Evolutionary conservation across 768 basidiomycete species (phyloP).

Genomic region (Tricholomella constricta): DNA sequence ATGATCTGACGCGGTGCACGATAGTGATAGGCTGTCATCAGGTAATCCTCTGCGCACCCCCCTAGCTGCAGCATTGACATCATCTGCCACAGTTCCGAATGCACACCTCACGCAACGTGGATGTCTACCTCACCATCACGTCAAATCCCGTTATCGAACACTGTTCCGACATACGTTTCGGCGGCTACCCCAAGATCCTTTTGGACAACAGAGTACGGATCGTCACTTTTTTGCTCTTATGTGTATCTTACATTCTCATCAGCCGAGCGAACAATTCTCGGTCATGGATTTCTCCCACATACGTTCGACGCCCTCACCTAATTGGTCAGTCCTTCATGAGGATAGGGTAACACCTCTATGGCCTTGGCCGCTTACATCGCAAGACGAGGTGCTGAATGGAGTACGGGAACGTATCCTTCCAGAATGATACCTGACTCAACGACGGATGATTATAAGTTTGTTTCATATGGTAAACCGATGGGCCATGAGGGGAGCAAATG

Average conservation of each 20-base stretch:
- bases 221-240: not conserved
- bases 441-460: too few relatives aligned
- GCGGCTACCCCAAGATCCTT: constrained; percentile 53
- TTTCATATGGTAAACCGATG: too few relatives aligned
- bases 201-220: constrained; percentile 20
- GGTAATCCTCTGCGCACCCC: constrained; percentile 40
- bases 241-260: not conserved
- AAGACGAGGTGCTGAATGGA: constrained; percentile 4
- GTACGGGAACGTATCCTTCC: constrained; percentile 8
- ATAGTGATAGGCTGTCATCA: constrained; percentile 82
- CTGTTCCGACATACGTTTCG: constrained; percentile 63
- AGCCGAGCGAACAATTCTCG: constrained; percentile 42
- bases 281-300: constrained; percentile 91
- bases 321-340: constrained; percentile 55
- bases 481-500: too few relatives aligned
- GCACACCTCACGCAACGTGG: constrained; percentile 67
- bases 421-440: not conserved
- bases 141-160: constrained; percentile 85
- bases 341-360: constrained; percentile 12
- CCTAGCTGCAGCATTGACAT: not conserved
- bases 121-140: constrained; percentile 64
- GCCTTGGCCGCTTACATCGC: constrained; percentile 2
- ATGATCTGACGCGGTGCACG: constrained; percentile 61
- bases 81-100: constrained; percentile 70
- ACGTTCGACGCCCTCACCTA: constrained; percentile 70